Conservation (phyloP, 1,139 yeast species). For the Taiozyma sp. region DNA sequence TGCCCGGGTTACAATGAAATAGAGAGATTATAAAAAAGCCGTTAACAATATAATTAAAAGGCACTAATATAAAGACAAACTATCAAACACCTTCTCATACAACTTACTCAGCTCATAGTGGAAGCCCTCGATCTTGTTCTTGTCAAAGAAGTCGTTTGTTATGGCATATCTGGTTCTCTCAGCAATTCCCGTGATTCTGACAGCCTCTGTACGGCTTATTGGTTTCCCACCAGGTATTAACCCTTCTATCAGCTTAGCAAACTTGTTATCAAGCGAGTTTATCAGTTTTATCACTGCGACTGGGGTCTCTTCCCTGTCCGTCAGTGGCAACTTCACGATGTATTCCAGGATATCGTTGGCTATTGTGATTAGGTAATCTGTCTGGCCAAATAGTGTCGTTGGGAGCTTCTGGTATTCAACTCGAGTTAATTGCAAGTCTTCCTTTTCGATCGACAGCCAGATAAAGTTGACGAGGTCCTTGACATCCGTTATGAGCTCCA, state of each 20-base stretch:
- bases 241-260: conserved; percentile 17
- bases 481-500: conserved; percentile 13
- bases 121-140: conserved; percentile 11
- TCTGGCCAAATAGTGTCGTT: conserved; percentile 20
- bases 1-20: not conserved
- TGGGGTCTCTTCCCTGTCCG: conserved; percentile 8
- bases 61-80: not conserved
- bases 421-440: not conserved
- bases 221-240: conserved; percentile 13
- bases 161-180: conserved; percentile 15
- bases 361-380: conserved; percentile 19
- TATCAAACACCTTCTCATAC: conserved; percentile 14
- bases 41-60: too few species aligned
- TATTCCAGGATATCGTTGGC: conserved; percentile 20
- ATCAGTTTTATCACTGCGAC: conserved; percentile 11
- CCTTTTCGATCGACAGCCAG: conserved; percentile 21
- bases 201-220: conserved; percentile 15
- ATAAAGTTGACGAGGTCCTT: conserved; percentile 16
- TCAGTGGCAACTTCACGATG: conserved; percentile 5
- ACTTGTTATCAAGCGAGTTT: conserved; percentile 13
- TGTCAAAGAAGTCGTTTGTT: conserved; percentile 10
- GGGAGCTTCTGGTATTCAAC: conserved; percentile 2
- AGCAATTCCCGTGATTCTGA: conserved; percentile 20
- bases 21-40: too few species aligned
- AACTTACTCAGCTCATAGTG: conserved; percentile 18